Base-by-base conservation (phyloP, 129 eudicot species). In the Rutidosis leptorrhynchoides region DNA sequence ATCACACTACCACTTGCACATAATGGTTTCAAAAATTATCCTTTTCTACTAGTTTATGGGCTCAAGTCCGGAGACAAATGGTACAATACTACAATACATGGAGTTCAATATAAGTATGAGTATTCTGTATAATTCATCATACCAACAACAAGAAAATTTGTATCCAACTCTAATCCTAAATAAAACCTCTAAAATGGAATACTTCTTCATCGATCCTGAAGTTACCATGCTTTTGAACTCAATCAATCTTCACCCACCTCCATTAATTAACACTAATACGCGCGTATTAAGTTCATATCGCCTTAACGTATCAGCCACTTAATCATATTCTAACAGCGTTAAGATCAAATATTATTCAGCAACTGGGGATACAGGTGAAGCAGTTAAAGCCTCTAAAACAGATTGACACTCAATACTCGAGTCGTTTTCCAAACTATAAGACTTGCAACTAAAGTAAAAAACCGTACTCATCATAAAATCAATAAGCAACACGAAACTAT, bases 391-490 rank as follows among this genome's bases (percentile, higher is more conserved):
- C 68, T 86, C 96, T 77, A 94, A 79, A 78, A 94, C 85, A 8
- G 99, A 81, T 19, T 83, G 83, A 35, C 80, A 80, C 58, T 84
- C 95, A n/a, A 51, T 77, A 74, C 40, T 76, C 0, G 87, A 82
- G 8, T 82, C 77, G 15, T 75, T 75, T 79, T 89, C 99, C 95
- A 89, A 60, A 59, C 86, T 88, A 65, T 71, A 86, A 60, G 97
- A 94, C 63, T 85, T 90, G 80, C 99, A 94, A 76, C 99, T 89
- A 77, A 89, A 89, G 88, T 84, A 94, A 65, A 84, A 94, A 72
- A 94, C 97, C 3, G 97, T 63, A 62, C 83, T 94, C 95, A 84
- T 89, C 99, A 94, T 89, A 26, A 86, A 89, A 80, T 94, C 85
- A 2, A 94, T 89, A 28, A 94, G 88, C 87, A 80, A 83, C 60